These are phyloP conservation scores for Trichoderma erinaceum DNA, from an alignment of 495 filamentous ascomycete genomes.

Conservation along the genomic window DNA sequence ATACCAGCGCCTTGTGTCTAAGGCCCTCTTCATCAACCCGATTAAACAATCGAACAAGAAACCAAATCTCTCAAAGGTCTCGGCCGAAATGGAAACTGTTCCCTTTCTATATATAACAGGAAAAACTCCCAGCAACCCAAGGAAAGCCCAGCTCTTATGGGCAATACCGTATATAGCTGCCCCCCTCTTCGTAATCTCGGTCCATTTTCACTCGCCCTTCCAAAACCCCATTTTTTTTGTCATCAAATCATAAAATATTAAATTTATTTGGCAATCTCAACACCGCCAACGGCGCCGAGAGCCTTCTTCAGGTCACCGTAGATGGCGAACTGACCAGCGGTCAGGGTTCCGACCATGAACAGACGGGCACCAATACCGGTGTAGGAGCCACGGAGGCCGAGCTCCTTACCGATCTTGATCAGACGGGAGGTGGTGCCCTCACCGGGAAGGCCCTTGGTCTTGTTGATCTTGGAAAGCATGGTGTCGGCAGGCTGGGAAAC, in stretches of 20 bases:
- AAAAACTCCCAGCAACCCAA: conserved; percentile 8
- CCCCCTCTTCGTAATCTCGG: background rate
- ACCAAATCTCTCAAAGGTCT: background rate
- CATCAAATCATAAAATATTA: background rate
- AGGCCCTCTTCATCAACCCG: background rate
- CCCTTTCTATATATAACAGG: background rate
- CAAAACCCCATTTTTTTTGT: conserved; percentile 1
- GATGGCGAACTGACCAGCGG: conserved; percentile 94
- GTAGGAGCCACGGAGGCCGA: conserved; percentile 83
- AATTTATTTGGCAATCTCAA: conserved; percentile 61
- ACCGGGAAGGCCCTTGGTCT: conserved; percentile 92
- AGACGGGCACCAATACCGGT: conserved; percentile 89
- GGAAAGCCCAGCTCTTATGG: conserved; percentile 9
- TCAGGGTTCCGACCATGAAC: conserved; percentile 74
- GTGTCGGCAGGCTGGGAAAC: conserved; percentile 98
- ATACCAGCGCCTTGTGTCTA: conserved; percentile 9
- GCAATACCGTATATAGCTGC: conserved; percentile 8
- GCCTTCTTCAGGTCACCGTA: conserved; percentile 59
- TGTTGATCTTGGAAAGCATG: conserved; percentile 99
- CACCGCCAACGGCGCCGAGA: conserved; percentile 67
- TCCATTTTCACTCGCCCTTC: conserved; percentile 1
- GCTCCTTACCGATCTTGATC: conserved; percentile 93
- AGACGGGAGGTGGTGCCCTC: conserved; percentile 88
- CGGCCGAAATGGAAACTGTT: background rate
- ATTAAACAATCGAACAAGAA: conserved; percentile 3